phyloP scores from a whole-genome alignment of 768 basidiomycete species.

The Rhizopogon roseolus region DNA sequence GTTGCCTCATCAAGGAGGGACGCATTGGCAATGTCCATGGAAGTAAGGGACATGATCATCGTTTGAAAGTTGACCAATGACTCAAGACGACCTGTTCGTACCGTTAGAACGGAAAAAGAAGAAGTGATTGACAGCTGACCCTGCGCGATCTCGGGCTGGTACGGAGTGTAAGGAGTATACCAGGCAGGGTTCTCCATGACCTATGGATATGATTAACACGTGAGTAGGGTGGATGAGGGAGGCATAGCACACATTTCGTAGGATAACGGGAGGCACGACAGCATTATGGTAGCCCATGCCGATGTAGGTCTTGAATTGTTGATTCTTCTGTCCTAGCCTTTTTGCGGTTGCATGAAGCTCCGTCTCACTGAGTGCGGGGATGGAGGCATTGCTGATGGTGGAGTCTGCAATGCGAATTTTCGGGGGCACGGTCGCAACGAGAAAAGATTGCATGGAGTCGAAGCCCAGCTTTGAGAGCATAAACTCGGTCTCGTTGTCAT shows the following conservation, averaged over 20 bases:
- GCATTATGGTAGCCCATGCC: slow-evolving; percentile 98
- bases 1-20: slow-evolving; percentile 94
- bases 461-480: slow-evolving; percentile 89
- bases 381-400: slow-evolving; percentile 59
- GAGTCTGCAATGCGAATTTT: slow-evolving; percentile 67
- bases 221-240: not conserved
- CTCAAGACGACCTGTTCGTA: slow-evolving; percentile 76
- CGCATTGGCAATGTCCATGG: slow-evolving; percentile 94
- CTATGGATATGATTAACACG: slow-evolving; percentile 30
- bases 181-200: slow-evolving; percentile 94
- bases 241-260: slow-evolving; percentile 70
- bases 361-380: slow-evolving; percentile 79
- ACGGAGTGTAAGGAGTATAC: slow-evolving; percentile 97
- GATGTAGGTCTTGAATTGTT: slow-evolving; percentile 87
- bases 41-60: slow-evolving; percentile 90
- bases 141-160: slow-evolving; percentile 98
- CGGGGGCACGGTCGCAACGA: slow-evolving; percentile 75
- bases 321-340: slow-evolving; percentile 73
- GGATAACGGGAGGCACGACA: slow-evolving; percentile 91
- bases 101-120: slow-evolving; percentile 8
- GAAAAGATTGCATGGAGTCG: slow-evolving; percentile 83
- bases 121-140: slow-evolving; percentile 40
- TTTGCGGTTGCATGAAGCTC: slow-evolving; percentile 76
- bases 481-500: slow-evolving; percentile 66
- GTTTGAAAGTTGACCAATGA: slow-evolving; percentile 97